These are phyloP conservation scores for Schizonepeta tenuifolia DNA, from an alignment of 257 asterid genomes.

Conservation along the genomic window DNA sequence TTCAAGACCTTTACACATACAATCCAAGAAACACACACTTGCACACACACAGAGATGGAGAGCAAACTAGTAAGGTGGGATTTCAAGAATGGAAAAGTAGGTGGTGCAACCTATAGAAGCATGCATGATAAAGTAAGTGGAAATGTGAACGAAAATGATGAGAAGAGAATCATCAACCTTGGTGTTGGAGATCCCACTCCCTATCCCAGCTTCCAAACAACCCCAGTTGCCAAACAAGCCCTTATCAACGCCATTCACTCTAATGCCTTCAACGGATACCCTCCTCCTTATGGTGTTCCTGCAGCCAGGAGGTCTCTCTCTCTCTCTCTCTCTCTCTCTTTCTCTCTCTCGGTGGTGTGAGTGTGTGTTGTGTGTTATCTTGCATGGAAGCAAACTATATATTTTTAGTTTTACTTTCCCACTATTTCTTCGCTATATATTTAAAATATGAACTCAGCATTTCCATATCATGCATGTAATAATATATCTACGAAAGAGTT, in stretches of 20 bases:
- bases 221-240: conserved; percentile 54
- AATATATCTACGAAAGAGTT: no score
- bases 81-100: conserved; percentile 30
- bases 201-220: conserved; percentile 55
- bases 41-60: conserved; percentile 28
- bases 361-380: no score
- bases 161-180: conserved; percentile 49
- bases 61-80: conserved; percentile 36
- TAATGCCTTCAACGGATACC: conserved; percentile 55
- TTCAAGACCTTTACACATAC: neutral
- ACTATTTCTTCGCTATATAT: no score
- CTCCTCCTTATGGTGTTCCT: conserved; percentile 43
- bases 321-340: conserved; percentile 1
- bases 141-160: conserved; percentile 40
- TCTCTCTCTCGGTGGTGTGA: no score
- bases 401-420: no score
- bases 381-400: no score
- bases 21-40: neutral
- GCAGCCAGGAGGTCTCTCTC: conserved; percentile 50
- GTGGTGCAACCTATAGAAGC: conserved; percentile 48
- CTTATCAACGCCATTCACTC: conserved; percentile 51
- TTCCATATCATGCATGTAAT: no score
- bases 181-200: conserved; percentile 73
- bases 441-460: no score
- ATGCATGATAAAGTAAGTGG: conserved; percentile 33